Conservation (phyloP, 2,329 filamentous ascomycete species). For the Verticillium nubilum region DNA sequence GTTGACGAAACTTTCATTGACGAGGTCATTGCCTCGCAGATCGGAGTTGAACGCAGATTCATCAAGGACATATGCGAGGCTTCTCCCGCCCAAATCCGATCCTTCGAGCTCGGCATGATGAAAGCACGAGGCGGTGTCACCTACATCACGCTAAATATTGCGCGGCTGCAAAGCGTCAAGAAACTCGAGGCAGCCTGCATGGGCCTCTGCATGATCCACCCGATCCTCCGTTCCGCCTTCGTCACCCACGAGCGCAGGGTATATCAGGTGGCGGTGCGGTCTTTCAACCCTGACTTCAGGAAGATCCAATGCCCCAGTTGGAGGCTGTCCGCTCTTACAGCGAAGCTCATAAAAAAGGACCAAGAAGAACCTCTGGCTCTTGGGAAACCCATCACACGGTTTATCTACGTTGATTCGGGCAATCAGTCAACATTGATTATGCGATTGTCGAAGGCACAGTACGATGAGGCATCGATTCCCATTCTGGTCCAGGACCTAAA, state of each 20-base stretch:
- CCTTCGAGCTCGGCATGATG: conserved; percentile 42
- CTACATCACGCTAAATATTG: conserved; percentile 43
- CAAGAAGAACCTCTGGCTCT: conserved; percentile 34
- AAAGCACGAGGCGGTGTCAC: conserved; percentile 36
- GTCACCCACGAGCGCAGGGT: conserved; percentile 38
- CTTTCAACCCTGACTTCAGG: conserved; percentile 37
- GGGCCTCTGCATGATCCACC: conserved; percentile 37
- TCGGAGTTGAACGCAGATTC: conserved; percentile 33
- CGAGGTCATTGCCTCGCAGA: conserved; percentile 33
- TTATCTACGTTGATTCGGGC: conserved; percentile 42
- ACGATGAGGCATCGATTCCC: conserved; percentile 39
- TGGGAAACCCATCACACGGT: conserved; percentile 39
- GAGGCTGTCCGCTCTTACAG: conserved; percentile 29
- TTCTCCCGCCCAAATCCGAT: conserved; percentile 39
- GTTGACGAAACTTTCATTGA: conserved; percentile 30
- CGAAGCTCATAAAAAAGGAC: conserved; percentile 37
- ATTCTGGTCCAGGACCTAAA: conserved; percentile 43
- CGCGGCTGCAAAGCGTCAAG: conserved; percentile 32
- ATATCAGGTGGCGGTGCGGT: conserved; percentile 42
- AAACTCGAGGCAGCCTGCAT: conserved; percentile 42
- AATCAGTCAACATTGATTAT: conserved; percentile 42
- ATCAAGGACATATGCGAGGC: conserved; percentile 45
- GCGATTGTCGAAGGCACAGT: conserved; percentile 42
- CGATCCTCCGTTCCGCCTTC: conserved; percentile 51
- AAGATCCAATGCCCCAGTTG: conserved; percentile 33